Conservation (phyloP, 2,329 filamentous ascomycete species). For the Dissoconium aciculare region DNA sequence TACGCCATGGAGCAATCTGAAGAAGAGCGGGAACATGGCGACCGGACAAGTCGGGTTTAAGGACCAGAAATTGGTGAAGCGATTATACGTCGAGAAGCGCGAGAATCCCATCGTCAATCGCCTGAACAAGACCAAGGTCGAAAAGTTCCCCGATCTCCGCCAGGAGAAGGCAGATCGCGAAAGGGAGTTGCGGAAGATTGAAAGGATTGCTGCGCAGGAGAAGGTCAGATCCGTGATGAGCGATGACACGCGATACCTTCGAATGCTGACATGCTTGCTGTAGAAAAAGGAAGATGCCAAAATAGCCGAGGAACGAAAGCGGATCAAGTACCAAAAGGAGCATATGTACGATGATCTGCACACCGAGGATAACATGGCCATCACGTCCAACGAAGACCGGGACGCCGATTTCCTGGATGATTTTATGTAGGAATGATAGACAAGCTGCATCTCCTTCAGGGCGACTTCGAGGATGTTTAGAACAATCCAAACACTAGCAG, state of each 20-base stretch:
- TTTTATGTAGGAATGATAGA: conserved; percentile 63
- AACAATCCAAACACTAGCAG: no score
- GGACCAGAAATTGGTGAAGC: conserved; percentile 70
- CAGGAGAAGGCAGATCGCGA: conserved; percentile 67
- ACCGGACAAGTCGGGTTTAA: conserved; percentile 92
- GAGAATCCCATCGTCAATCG: conserved; percentile 90
- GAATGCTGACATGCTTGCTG: no score
- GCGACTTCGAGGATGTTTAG: conserved; percentile 1
- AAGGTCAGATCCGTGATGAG: conserved; percentile 43
- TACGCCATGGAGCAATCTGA: conserved; percentile 91
- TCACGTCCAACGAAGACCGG: conserved; percentile 73
- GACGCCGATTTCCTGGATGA: conserved; percentile 69
- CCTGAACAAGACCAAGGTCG: conserved; percentile 91
- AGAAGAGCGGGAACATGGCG: conserved; percentile 92
- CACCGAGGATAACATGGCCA: conserved; percentile 62
- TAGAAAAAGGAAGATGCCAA: conserved; percentile 61
- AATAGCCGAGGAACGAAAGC: conserved; percentile 63
- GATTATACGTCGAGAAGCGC: conserved; percentile 60
- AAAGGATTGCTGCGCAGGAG: conserved; percentile 47
- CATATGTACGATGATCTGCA: conserved; percentile 94
- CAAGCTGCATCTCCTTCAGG: no score
- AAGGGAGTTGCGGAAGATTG: conserved; percentile 55
- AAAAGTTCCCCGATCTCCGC: conserved; percentile 70
- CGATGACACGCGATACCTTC: no score
- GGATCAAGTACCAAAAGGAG: conserved; percentile 90